Base-by-base conservation (phyloP, 768 basidiomycete genomes). In the Kwoniella botswanensis region DNA sequence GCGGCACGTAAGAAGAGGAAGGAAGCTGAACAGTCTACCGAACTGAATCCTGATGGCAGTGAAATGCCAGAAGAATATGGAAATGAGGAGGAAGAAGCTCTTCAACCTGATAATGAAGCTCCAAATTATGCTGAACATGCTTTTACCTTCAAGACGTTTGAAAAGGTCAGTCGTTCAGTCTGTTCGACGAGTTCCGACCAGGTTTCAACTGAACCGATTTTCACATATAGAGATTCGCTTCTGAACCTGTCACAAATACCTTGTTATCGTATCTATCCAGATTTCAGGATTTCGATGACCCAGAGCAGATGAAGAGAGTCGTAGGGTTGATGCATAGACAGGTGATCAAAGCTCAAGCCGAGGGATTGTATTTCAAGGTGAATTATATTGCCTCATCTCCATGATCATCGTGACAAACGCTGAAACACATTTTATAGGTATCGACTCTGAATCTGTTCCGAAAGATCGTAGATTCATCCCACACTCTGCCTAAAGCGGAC, bases 331-430 rank as follows among this genome's bases (percentile, higher is more conserved):
- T 99, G 76, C 93, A 98, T 81, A 89, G 97, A 15, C 93, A 96
- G 74, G 94, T 91, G 56, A 89, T 99, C 71, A 90, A 88, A 76
- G 90, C 91, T 17, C 94, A 97, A 82, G 93, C 94, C 0, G 97
- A 98, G 81, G 96, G 91, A 0, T 84, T 99, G 10, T 98, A 93
- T 84, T 99, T 96, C 88, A 93, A 95, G 85, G 96, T 94, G 70
- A 71, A 62, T 50, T 54, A n/a, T 55, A 71, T 71, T 62, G 56
- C 35, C 35, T 35, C 1, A 35, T 9, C 35, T 35, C 35, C 6
- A 46, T 43, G 46, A 0, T 17, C 1, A 4, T 0, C 46, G 0
- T 50, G 7, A 50, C 46, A 50, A 50, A 50, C 2, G 46, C 4
- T 50, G 46, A 18, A 50, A 50, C 0, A 15, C 0, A 2, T 0